phyloP scores from a whole-genome alignment of 371 early-diverging fungal genomes.

The Apophysomyces sp. region DNA sequence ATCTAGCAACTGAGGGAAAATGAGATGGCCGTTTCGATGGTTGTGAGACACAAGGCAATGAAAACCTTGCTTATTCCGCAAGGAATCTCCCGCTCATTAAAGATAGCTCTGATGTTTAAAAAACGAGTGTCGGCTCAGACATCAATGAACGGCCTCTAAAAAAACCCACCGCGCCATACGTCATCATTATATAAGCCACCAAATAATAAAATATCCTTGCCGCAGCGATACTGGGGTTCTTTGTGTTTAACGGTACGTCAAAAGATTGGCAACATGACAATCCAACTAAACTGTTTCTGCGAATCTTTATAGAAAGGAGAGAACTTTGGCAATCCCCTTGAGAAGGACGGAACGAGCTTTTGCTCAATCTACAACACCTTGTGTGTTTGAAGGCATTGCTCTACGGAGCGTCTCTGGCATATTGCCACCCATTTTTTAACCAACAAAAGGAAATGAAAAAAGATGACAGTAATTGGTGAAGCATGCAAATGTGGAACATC shows the following conservation, averaged over 20 bases:
- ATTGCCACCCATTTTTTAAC: conserved; percentile 33
- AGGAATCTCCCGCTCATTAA: no score
- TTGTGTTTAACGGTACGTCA: conserved; percentile 32
- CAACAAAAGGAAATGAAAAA: conserved; percentile 25
- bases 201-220: neutral
- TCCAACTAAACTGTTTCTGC: neutral
- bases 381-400: conserved; percentile 43
- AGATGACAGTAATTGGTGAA: neutral
- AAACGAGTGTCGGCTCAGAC: no score
- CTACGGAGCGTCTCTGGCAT: conserved; percentile 39
- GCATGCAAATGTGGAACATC: neutral
- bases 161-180: neutral
- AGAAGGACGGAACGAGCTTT: conserved; percentile 55
- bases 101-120: no score
- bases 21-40: no score
- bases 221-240: neutral
- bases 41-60: no score
- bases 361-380: conserved; percentile 36
- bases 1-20: no score
- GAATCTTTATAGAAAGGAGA: conserved; percentile 38
- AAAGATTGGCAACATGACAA: neutral
- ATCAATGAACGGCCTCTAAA: no score
- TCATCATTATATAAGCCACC: conserved; percentile 3
- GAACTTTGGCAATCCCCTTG: conserved; percentile 59
- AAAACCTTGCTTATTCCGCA: no score